Conservation (phyloP, 495 filamentous ascomycete species). For the Annulohypoxylon nitens region DNA sequence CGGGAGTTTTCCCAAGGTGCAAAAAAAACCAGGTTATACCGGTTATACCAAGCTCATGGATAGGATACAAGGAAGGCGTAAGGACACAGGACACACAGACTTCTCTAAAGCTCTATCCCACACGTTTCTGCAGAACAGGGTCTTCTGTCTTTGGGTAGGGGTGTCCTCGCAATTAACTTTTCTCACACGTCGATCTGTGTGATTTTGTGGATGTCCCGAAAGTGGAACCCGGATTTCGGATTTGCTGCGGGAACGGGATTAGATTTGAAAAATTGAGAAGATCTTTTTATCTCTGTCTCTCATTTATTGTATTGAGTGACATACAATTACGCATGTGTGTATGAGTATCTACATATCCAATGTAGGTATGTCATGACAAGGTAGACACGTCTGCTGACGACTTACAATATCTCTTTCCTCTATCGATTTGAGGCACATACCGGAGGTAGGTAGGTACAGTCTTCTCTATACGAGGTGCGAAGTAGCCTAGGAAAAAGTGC, state of each 20-base stretch:
- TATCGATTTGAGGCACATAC: no score
- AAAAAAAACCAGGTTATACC: neutral
- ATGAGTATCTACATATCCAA: neutral
- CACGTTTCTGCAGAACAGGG: neutral
- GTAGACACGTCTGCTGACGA: conserved; percentile 16
- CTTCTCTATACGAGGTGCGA: neutral
- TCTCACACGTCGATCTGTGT: neutral
- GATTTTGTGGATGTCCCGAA: conserved; percentile 10
- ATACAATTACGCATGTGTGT: neutral
- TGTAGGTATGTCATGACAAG: conserved; percentile 1
- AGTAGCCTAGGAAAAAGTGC: neutral
- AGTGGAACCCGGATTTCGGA: conserved; percentile 25
- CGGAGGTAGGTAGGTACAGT: neutral
- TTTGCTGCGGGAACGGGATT: conserved; percentile 12
- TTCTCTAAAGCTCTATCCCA: neutral
- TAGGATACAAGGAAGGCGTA: no score
- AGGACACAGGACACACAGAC: neutral
- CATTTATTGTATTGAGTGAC: neutral
- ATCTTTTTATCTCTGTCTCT: neutral
- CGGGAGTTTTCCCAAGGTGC: neutral
- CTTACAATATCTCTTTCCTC: neutral
- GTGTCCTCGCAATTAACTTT: conserved; percentile 1
- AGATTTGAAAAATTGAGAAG: neutral
- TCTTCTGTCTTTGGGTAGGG: neutral
- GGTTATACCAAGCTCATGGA: no score